Conservation (phyloP, 1,284 basidiomycete genomes). For the Schizophyllum amplum region DNA sequence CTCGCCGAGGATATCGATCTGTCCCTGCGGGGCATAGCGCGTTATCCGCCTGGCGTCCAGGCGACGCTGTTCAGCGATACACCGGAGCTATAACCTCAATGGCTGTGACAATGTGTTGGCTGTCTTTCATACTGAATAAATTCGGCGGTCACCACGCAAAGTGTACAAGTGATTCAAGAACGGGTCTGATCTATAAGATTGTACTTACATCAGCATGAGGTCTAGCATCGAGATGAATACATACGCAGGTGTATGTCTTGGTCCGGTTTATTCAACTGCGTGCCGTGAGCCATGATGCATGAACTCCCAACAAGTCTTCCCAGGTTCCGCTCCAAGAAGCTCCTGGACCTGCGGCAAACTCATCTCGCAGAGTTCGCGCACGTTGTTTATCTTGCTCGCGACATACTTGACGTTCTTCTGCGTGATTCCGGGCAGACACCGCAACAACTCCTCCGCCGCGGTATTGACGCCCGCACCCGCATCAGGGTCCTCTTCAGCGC, state of each 20-base stretch:
- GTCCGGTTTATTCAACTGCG: neutral
- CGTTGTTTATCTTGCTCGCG: slow-evolving; percentile 70
- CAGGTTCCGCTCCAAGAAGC: slow-evolving; percentile 78
- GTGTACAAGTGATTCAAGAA: neutral
- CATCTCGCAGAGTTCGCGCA: slow-evolving; percentile 74
- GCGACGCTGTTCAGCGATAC: slow-evolving; percentile 8
- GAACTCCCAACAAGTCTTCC: slow-evolving; percentile 74
- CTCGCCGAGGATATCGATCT: slow-evolving; percentile 10
- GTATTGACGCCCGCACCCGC: slow-evolving; percentile 62
- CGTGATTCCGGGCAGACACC: slow-evolving; percentile 71
- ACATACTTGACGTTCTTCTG: slow-evolving; percentile 84
- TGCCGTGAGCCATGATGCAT: slow-evolving; percentile 37
- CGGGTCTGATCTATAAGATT: too few relatives aligned
- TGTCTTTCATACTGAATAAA: neutral
- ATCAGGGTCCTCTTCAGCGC: slow-evolving; percentile 67
- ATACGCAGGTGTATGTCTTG: neutral
- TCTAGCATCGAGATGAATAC: neutral
- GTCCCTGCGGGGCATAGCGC: slow-evolving; percentile 3
- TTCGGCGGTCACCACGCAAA: neutral
- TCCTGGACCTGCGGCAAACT: slow-evolving; percentile 55
- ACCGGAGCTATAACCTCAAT: slow-evolving; percentile 3
- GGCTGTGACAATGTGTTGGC: neutral
- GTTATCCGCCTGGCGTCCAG: slow-evolving; percentile 6
- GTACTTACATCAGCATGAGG: too few relatives aligned
- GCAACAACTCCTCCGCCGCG: slow-evolving; percentile 69